These are phyloP conservation scores for Acanthamoeba royreba DNA, from an alignment of 208 protist genomes.

Conservation along the genomic window DNA sequence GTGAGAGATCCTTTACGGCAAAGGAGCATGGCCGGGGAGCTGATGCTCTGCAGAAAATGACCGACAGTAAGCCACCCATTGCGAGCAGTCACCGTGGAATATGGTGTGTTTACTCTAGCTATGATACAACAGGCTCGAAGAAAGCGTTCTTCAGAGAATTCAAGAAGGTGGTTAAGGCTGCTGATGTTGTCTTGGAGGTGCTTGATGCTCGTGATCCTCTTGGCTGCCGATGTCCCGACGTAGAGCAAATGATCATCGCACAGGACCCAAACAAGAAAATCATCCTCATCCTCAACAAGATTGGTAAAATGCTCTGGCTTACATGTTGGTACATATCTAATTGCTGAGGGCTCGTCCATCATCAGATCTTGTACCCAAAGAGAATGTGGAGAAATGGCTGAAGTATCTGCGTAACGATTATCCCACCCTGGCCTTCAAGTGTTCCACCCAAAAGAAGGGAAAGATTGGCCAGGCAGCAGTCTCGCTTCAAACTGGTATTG, in stretches of 20 bases:
- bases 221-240: slow-evolving; percentile 89
- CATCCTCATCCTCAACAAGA: slow-evolving; percentile 96
- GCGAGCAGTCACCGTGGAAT: no score
- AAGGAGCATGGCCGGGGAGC: neutral
- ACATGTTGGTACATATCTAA: neutral
- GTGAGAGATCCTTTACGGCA: neutral
- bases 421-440: slow-evolving; percentile 87
- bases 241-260: slow-evolving; percentile 91
- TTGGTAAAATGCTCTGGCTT: slow-evolving; percentile 61
- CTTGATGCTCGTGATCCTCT: slow-evolving; percentile 95
- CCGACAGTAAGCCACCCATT: neutral
- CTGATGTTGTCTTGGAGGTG: slow-evolving; percentile 96
- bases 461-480: neutral
- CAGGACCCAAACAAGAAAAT: slow-evolving; percentile 89
- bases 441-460: slow-evolving; percentile 75
- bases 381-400: slow-evolving; percentile 78
- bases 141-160: slow-evolving; percentile 78
- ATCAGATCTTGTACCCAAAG: slow-evolving; percentile 90
- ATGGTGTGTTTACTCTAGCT: neutral
- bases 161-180: slow-evolving; percentile 80
- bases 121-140: neutral
- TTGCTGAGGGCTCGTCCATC: neutral
- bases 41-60: neutral
- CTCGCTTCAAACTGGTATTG: neutral
- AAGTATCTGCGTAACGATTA: slow-evolving; percentile 76